Base-by-base conservation (phyloP, 805 yeast species). In the Ogataea populi-albae region DNA sequence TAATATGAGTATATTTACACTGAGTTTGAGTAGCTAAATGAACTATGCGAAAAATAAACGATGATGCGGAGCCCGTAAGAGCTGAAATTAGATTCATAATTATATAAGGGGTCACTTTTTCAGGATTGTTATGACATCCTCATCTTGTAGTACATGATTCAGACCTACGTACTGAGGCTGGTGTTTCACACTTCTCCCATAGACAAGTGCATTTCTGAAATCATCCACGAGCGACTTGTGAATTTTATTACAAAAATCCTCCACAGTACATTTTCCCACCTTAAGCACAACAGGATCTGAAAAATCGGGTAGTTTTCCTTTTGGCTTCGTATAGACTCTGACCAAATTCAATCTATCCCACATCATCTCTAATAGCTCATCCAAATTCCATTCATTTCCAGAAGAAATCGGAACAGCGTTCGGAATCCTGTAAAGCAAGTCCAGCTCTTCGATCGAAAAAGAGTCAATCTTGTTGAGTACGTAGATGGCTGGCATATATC, bases 131-230 rank as follows among this genome's bases (percentile, higher is more conserved):
- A 93, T 95, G 21, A 93, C 98, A 64, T 93, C 99, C 65, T 93
- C 99, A 64, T 93, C 99, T 64, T 81, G 84, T 51, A 93, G 69
- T 9, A 62, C 69, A 66, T 93, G 98, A 30, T 73, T 62, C 49
- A 93, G 70, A 19, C 98, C 98, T 30, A 91, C 98, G 49, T 81
- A 79, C 66, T 93, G 98, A 11, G 98, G 98, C 64, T 91, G 97
- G 62, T 93, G 98, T 68, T 93, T 93, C 35, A 91, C 98, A 59
- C 95, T 84, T 20, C 84, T 75, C 23, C 99, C 99, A 57, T 71
- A 93, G 1, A 93, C 98, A 43, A 87, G 75, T 1, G 98, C 98
- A 50, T 78, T 82, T 64, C 87, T 84, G 65, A 93, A 93, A 55
- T 93, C 96, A 27, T 84, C 95, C 25, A 93, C 95, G 57, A 93